phyloP scores from a whole-genome alignment of 441 rosid genomes.

The Erysimum cheiri region DNA sequence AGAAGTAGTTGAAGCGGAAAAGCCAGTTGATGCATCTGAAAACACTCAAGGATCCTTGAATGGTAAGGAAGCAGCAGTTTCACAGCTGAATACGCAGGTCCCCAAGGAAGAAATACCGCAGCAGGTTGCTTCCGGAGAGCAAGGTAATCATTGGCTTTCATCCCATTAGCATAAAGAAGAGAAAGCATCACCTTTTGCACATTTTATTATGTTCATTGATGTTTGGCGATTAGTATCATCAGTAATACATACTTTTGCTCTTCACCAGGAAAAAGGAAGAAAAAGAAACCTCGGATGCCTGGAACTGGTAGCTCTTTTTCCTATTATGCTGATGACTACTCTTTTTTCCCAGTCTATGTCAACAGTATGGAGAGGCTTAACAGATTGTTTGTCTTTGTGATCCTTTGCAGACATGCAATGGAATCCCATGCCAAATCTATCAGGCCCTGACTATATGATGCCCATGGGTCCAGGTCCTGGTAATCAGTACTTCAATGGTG shows the following conservation, averaged over 20 bases:
- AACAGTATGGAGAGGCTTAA: constrained; percentile 25
- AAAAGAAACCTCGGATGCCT: constrained; percentile 71
- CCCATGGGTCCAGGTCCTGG: constrained; percentile 69
- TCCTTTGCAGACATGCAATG: constrained; percentile 70
- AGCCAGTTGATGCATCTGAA: constrained; percentile 65
- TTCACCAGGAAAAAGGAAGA: constrained; percentile 78
- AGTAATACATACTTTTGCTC: constrained; percentile 26
- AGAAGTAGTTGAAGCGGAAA: constrained; percentile 57
- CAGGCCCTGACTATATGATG: constrained; percentile 87
- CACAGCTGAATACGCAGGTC: constrained; percentile 61
- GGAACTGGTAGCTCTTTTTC: constrained; percentile 59
- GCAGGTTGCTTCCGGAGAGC: constrained; percentile 78
- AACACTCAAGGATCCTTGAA: constrained; percentile 77
- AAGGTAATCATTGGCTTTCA: constrained; percentile 56
- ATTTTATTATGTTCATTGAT: background rate
- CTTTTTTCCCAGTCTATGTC: constrained; percentile 3
- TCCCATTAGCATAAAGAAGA: background rate
- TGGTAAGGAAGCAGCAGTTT: constrained; percentile 75
- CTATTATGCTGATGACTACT: constrained; percentile 47
- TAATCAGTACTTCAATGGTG: constrained; percentile 79
- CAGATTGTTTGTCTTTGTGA: constrained; percentile 26
- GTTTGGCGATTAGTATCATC: background rate
- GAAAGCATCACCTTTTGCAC: constrained; percentile 1
- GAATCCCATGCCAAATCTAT: constrained; percentile 69
- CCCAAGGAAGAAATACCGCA: constrained; percentile 90